Conservation (phyloP, 139 green algal genomes). For the Nannochloris sp. region DNA sequence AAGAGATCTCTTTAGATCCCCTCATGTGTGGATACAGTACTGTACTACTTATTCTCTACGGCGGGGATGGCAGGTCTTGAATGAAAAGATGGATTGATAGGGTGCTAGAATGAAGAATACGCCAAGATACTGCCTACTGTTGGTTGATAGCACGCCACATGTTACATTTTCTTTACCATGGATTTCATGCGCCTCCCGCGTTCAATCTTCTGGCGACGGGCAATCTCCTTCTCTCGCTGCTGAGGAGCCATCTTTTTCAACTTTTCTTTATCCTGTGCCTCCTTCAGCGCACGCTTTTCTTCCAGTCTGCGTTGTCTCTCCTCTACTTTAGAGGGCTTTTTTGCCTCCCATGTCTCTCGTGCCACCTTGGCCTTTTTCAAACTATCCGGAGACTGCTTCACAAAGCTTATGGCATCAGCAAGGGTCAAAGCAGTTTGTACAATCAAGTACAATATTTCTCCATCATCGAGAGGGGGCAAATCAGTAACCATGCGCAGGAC, state of each 20-base stretch:
- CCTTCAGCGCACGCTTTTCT: neutral
- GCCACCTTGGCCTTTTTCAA: slow-evolving; percentile 10
- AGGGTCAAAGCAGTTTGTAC: neutral
- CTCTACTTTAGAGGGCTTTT: neutral
- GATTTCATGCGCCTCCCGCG: neutral
- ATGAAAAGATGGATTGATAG: too few relatives aligned
- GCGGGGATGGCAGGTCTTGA: too few relatives aligned
- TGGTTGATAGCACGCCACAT: too few relatives aligned
- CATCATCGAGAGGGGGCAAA: slow-evolving; percentile 12
- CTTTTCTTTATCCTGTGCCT: slow-evolving; percentile 2
- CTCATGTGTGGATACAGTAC: too few relatives aligned
- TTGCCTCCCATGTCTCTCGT: neutral
- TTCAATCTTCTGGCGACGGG: neutral
- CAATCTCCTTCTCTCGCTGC: slow-evolving; percentile 11
- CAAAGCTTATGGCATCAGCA: slow-evolving; percentile 14
- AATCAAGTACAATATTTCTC: slow-evolving; percentile 6
- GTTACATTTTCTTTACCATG: slow-evolving; percentile 5
- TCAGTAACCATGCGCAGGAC: slow-evolving; percentile 19
- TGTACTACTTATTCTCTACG: too few relatives aligned
- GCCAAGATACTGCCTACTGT: too few relatives aligned
- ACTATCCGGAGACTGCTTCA: slow-evolving; percentile 17
- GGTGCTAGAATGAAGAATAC: too few relatives aligned
- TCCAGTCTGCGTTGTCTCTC: neutral
- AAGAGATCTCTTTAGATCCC: too few relatives aligned
- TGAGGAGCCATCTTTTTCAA: slow-evolving; percentile 6